These are phyloP conservation scores for Gonium pectorale DNA, from an alignment of 139 green algal genomes.

Conservation along the genomic window DNA sequence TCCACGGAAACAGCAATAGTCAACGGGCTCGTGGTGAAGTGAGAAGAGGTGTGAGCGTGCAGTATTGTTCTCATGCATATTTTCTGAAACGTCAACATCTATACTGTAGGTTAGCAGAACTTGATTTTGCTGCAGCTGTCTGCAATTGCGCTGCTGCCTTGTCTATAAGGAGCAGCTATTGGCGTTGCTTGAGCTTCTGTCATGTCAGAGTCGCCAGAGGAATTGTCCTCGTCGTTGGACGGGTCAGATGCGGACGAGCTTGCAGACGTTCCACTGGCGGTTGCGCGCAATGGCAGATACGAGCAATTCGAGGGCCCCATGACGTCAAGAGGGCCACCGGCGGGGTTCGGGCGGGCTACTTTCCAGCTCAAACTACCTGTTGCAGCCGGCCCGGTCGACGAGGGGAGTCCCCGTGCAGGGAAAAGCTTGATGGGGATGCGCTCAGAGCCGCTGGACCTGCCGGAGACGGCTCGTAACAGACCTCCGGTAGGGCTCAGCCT, in stretches of 20 bases:
- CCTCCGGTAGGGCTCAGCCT: not conserved
- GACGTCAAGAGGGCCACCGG: not conserved
- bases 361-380: constrained; percentile 32
- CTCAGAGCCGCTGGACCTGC: constrained; percentile 3
- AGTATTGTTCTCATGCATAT: too few species aligned
- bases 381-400: not conserved
- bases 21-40: too few species aligned
- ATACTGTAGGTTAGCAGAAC: too few species aligned
- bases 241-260: constrained; percentile 19
- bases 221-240: not conserved
- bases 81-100: too few species aligned
- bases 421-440: not conserved
- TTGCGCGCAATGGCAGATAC: constrained; percentile 16
- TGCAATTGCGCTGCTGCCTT: too few species aligned
- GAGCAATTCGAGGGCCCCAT: constrained; percentile 2
- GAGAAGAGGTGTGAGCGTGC: too few species aligned
- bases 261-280: constrained; percentile 9
- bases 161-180: too few species aligned
- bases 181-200: too few species aligned
- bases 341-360: not conserved
- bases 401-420: not conserved
- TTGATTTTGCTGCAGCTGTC: too few species aligned
- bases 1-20: too few species aligned
- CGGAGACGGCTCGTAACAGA: not conserved
- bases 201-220: not conserved